Conservation (phyloP, 2,329 filamentous ascomycete species). For the Diaporthe nobilis region DNA sequence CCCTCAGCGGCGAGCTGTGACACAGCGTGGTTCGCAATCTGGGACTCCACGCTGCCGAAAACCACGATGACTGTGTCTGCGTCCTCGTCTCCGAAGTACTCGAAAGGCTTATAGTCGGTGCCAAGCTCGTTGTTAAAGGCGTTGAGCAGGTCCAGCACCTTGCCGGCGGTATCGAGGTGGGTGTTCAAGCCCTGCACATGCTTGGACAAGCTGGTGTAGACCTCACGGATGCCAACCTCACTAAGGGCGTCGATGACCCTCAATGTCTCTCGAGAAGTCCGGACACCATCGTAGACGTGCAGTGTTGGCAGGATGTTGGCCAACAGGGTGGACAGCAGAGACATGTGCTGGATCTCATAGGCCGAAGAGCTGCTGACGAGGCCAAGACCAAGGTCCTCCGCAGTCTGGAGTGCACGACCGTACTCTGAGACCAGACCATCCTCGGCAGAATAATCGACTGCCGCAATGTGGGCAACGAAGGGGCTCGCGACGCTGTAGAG, state of each 20-base stretch:
- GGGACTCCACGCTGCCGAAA: slow-evolving; percentile 92
- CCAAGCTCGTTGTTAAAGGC: slow-evolving; percentile 92
- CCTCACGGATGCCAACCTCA: slow-evolving; percentile 72
- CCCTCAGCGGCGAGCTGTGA: slow-evolving; percentile 79
- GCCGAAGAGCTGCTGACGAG: slow-evolving; percentile 88
- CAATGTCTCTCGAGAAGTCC: slow-evolving; percentile 79
- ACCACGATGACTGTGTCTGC: slow-evolving; percentile 89
- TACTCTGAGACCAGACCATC: slow-evolving; percentile 90
- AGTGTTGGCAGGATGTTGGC: slow-evolving; percentile 81
- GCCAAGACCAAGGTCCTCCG: slow-evolving; percentile 91
- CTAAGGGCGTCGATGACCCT: slow-evolving; percentile 80
- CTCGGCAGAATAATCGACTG: slow-evolving; percentile 82
- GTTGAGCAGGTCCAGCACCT: slow-evolving; percentile 77
- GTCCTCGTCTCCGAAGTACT: slow-evolving; percentile 88
- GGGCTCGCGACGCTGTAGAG: slow-evolving; percentile 94
- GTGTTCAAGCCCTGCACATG: slow-evolving; percentile 72
- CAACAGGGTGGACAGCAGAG: slow-evolving; percentile 80
- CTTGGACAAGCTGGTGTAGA: slow-evolving; percentile 76
- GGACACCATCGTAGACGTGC: slow-evolving; percentile 84
- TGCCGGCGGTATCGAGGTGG: slow-evolving; percentile 80
- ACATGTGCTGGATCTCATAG: slow-evolving; percentile 94
- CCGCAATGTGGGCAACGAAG: slow-evolving; percentile 92
- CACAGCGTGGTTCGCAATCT: slow-evolving; percentile 86
- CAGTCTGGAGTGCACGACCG: slow-evolving; percentile 80
- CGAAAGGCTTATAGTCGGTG: slow-evolving; percentile 92